phyloP scores from a whole-genome alignment of 106 monocot genomes.

The Dactylorhiza incarnata region DNA sequence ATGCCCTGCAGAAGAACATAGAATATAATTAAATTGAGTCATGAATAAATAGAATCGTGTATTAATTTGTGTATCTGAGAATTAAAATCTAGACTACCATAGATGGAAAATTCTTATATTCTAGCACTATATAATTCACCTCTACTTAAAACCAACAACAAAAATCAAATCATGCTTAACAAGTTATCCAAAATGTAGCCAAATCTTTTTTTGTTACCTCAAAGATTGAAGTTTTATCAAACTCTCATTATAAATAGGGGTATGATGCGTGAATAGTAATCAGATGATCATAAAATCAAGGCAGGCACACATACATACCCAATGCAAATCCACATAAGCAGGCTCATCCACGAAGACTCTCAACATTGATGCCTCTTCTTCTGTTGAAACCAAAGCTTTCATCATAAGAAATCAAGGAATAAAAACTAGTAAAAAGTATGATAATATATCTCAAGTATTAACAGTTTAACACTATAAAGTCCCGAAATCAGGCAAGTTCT shows the following conservation, averaged over 20 bases:
- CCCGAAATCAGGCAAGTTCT: too few species aligned
- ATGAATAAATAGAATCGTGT: background rate
- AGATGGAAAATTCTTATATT: background rate
- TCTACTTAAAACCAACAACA: background rate
- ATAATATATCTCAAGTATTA: background rate
- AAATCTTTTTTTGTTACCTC: background rate
- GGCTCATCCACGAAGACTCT: constrained; percentile 77
- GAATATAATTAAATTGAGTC: constrained; percentile 6
- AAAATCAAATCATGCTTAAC: constrained; percentile 1
- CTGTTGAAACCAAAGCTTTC: constrained; percentile 22
- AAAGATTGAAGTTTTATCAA: background rate
- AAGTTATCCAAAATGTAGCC: background rate
- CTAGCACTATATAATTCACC: background rate
- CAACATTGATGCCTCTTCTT: constrained; percentile 61
- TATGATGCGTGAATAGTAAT: background rate
- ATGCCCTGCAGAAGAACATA: constrained; percentile 53
- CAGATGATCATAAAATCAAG: background rate
- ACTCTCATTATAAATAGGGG: background rate
- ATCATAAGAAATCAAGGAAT: background rate
- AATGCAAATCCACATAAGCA: constrained; percentile 78
- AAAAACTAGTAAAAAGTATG: background rate
- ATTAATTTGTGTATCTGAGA: background rate
- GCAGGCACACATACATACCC: constrained; percentile 43
- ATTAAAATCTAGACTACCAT: background rate
- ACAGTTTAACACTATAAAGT: background rate